Conservation (phyloP, 495 filamentous ascomycete genomes). For the Podospora appendiculata region DNA sequence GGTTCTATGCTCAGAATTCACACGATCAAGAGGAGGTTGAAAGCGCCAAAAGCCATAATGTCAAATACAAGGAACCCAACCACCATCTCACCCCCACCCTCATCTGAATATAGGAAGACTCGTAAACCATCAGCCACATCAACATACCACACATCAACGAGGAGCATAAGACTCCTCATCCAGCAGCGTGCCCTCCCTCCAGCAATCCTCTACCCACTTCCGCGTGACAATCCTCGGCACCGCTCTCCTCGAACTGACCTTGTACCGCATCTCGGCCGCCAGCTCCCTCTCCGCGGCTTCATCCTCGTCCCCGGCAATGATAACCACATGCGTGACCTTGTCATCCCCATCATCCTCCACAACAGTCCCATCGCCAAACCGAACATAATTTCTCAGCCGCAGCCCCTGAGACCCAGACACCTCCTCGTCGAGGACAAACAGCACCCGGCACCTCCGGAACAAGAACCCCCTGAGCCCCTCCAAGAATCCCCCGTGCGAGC, state of each 20-base stretch:
- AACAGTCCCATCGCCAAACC: conserved; percentile 57
- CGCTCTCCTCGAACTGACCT: conserved; percentile 30
- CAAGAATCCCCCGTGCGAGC: conserved; percentile 34
- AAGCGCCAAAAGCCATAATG: too few species aligned
- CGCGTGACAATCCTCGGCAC: conserved; percentile 64
- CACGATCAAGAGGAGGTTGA: too few species aligned
- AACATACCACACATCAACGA: not conserved
- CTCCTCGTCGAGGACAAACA: conserved; percentile 33
- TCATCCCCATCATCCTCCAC: conserved; percentile 37
- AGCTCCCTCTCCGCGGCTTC: conserved; percentile 17
- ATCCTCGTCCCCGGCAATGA: conserved; percentile 25
- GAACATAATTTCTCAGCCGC: conserved; percentile 38
- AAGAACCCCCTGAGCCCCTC: conserved; percentile 52
- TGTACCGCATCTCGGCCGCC: conserved; percentile 35
- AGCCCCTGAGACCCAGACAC: conserved; percentile 13
- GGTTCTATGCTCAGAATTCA: too few species aligned
- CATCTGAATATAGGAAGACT: too few species aligned
- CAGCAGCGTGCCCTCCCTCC: conserved; percentile 67
- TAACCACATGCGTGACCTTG: conserved; percentile 58
- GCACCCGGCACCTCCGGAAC: conserved; percentile 55
- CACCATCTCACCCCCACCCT: too few species aligned
- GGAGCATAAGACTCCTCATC: conserved; percentile 63
- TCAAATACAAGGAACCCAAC: too few species aligned
- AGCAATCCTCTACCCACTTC: conserved; percentile 73
- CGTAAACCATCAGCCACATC: not conserved